Evolutionary conservation across 352 stramenopile species (phyloP).

Genomic region (Sclerospora graminicola): DNA sequence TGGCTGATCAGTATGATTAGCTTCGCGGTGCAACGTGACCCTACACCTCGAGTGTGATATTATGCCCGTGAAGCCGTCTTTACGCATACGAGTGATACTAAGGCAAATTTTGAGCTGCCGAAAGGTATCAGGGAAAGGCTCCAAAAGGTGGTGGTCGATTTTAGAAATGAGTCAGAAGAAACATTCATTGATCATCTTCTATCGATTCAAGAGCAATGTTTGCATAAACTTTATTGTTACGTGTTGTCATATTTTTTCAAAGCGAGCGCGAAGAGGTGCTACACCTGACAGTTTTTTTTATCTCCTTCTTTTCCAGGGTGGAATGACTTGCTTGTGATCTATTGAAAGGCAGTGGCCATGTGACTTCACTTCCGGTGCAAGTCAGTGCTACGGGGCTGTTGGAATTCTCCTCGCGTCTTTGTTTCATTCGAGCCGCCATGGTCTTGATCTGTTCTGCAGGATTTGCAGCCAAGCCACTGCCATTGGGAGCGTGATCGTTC

Average conservation of each 20-base stretch:
- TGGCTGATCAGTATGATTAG: conserved; percentile 69
- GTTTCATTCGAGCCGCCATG: conserved; percentile 68
- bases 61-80: conserved; percentile 69
- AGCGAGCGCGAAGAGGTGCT: conserved; percentile 59
- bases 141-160: conserved; percentile 24
- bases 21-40: conserved; percentile 64
- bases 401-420: conserved; percentile 31
- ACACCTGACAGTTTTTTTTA: conserved; percentile 36
- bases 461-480: conserved; percentile 7
- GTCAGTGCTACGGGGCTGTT: conserved; percentile 13
- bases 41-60: conserved; percentile 79
- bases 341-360: conserved; percentile 6
- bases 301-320: conserved; percentile 12
- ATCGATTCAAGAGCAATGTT: not conserved
- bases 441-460: conserved; percentile 53
- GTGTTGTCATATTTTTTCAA: conserved; percentile 40
- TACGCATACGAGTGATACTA: conserved; percentile 42
- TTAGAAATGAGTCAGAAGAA: conserved; percentile 7
- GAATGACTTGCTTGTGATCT: conserved; percentile 1
- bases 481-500: conserved; percentile 9
- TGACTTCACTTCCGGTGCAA: conserved; percentile 17
- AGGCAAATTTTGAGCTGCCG: conserved; percentile 50
- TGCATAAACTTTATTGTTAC: not conserved
- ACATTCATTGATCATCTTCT: not conserved
- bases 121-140: conserved; percentile 59